Evolutionary conservation across 345 rosid genomes (phyloP).

Genomic region (Euphorbia peplus): DNA sequence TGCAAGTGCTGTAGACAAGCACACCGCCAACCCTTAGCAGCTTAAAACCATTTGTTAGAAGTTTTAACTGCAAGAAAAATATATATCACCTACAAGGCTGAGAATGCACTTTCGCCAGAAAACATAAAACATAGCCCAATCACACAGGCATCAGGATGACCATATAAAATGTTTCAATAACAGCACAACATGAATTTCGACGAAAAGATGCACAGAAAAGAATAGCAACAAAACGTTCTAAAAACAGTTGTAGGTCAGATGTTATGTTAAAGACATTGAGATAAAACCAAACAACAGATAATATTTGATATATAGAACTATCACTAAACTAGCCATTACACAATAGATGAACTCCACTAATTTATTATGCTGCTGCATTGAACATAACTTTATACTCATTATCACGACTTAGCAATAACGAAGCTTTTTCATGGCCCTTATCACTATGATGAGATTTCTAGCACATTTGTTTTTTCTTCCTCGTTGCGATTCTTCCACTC

Average conservation of each 20-base stretch:
- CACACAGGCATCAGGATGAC: background rate
- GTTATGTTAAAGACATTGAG: background rate
- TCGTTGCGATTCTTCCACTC: too few species aligned
- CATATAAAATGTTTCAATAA: background rate
- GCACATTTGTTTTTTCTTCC: too few species aligned
- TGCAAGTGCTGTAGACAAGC: conserved; percentile 94
- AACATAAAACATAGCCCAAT: background rate
- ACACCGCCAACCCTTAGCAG: conserved; percentile 75
- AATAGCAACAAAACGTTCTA: background rate
- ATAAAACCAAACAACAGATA: background rate
- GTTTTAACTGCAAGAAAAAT: conserved; percentile 47
- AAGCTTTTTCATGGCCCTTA: too few species aligned
- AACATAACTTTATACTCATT: too few species aligned
- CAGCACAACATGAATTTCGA: background rate
- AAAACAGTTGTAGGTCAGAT: background rate
- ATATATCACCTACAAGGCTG: background rate
- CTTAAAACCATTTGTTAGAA: conserved; percentile 76
- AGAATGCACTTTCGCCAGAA: background rate
- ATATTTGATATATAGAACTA: background rate
- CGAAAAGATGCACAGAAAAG: background rate
- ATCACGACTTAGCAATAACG: too few species aligned
- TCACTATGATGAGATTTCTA: too few species aligned
- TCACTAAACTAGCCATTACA: background rate
- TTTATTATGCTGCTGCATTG: too few species aligned
- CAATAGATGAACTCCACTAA: too few species aligned